Evolutionary conservation across 129 eudicot species (phyloP).

Genomic region (Flaveria bidentis): DNA sequence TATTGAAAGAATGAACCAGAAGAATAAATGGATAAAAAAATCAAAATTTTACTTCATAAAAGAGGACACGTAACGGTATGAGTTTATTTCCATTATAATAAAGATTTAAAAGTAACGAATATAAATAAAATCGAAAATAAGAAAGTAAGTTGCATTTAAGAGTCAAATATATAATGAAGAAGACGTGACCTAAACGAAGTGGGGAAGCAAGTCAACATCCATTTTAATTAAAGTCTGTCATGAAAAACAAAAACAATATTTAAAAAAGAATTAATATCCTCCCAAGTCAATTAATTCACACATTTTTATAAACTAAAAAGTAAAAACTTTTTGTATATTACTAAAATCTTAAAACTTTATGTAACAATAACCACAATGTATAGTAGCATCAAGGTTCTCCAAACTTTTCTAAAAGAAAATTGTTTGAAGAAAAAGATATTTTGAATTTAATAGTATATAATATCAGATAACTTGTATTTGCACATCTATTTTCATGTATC

Average conservation of each 20-base stretch:
- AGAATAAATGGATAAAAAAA: too few species aligned
- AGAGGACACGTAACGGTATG: too few species aligned
- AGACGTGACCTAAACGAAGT: constrained; percentile 45
- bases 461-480: too few species aligned
- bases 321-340: background rate
- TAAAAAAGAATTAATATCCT: background rate
- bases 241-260: background rate
- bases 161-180: constrained; percentile 34
- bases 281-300: background rate
- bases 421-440: too few species aligned
- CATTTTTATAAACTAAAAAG: background rate
- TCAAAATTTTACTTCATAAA: too few species aligned
- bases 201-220: constrained; percentile 43
- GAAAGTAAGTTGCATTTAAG: constrained; percentile 22
- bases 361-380: background rate
- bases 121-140: background rate
- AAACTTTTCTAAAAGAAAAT: too few species aligned
- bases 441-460: too few species aligned
- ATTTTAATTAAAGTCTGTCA: constrained; percentile 39
- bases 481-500: background rate
- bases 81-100: background rate
- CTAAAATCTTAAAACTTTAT: background rate
- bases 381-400: too few species aligned
- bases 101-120: background rate
- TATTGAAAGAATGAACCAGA: too few species aligned